These are phyloP conservation scores for Microascus cirrosus DNA, from an alignment of 2,329 filamentous ascomycete species.

Conservation along the genomic window DNA sequence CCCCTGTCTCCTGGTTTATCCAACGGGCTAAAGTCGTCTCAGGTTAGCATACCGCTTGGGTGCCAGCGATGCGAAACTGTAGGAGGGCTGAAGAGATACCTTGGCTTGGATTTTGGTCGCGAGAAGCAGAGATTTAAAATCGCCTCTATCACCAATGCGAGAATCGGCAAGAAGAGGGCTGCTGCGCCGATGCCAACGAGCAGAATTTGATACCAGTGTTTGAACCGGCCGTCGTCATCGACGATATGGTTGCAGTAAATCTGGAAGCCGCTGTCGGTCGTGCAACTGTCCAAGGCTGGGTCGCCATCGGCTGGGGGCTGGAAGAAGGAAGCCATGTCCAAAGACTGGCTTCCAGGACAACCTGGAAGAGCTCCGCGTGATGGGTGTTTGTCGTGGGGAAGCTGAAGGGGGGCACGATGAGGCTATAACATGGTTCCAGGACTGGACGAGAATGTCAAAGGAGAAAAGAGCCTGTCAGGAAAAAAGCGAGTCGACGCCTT, in stretches of 20 bases:
- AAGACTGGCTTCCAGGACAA: not conserved
- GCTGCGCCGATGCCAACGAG: constrained; percentile 14
- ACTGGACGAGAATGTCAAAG: not conserved
- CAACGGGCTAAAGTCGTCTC: not conserved
- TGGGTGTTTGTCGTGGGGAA: not conserved
- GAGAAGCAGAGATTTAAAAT: not conserved
- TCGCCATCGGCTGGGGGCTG: constrained; percentile 16
- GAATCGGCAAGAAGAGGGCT: constrained; percentile 12
- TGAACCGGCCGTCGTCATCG: constrained; percentile 10
- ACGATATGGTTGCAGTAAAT: constrained; percentile 19
- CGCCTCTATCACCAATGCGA: constrained; percentile 7
- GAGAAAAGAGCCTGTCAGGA: not conserved
- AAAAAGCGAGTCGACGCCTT: not conserved
- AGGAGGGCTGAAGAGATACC: not conserved
- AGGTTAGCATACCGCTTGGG: not conserved
- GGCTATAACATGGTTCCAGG: not conserved
- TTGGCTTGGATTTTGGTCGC: not conserved
- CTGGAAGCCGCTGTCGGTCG: constrained; percentile 10
- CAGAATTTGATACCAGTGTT: constrained; percentile 15
- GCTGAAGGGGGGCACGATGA: not conserved
- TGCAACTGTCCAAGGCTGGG: constrained; percentile 13
- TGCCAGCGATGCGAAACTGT: not conserved
- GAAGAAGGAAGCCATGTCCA: constrained; percentile 21
- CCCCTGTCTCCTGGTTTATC: not conserved
- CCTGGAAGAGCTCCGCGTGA: not conserved